Base-by-base conservation (phyloP, 2,329 filamentous ascomycete species). In the Pseudogymnoascus destructans region DNA sequence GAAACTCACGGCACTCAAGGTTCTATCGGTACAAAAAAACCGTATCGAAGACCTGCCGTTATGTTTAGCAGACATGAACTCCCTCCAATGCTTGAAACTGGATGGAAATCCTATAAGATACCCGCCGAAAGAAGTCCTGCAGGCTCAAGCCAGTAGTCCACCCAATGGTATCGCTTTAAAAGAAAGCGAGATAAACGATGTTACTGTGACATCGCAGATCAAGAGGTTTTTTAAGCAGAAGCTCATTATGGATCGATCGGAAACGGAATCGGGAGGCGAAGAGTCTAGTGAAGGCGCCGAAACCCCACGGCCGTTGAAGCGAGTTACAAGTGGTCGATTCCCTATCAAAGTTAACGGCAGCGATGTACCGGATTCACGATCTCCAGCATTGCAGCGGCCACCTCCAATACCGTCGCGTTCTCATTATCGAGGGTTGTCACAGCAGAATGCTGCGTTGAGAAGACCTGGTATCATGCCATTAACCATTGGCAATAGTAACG, bases 51-150 rank as follows among this genome's bases (percentile, higher is more conserved):
- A 91, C 64, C 75, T 97, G 15, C 92, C 92, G 1, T 74, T 87
- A 5, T 91, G 88, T 63, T 74, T 97, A 19, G 89, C 88, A 58
- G 90, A 95, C 63, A 95, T 96, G 87, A 84, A 80, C 59, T 93
- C 89, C 58, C 74, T 97, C 60, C 88, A 92, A 68, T 87, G 95
- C 63, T 77, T 97, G 59, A 95, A 95, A 70, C 81, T 96, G 33
- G 87, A 92, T 59, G 89, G 89, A 49, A 96, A 96, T 65, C 88
- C 88, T 7, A 80, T 96, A 60, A 80, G 79, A 60, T 92, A 92
- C 65, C 90, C 90, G 3, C 85, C 88, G 13, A 81, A 79, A 64
- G 83, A 86, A 63, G 77, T 86, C 11, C 70, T 89, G 23, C 81
- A 85, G 64, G 73, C 80, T 9, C 77, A 79, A 65, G 75, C 77